Conservation (phyloP, 1,284 basidiomycete genomes). For the Irpex rosettiformis region DNA sequence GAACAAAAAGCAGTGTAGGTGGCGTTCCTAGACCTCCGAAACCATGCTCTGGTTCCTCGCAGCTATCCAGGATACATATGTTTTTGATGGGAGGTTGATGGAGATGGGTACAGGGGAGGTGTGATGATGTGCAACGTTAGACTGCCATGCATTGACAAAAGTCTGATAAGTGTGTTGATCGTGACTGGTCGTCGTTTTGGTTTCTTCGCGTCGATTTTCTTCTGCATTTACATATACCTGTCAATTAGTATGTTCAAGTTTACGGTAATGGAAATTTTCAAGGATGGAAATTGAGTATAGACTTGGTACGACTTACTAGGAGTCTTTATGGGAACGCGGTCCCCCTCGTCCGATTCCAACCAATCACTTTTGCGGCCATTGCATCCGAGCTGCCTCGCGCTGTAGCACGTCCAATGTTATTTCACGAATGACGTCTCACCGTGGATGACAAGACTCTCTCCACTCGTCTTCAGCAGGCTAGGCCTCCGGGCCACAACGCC, state of each 20-base stretch:
- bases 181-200: not conserved
- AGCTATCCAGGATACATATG: not conserved
- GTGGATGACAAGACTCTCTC: not conserved
- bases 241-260: not conserved
- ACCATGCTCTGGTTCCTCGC: not conserved
- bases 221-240: not conserved
- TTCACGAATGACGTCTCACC: not conserved
- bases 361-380: too few relatives aligned
- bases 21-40: not conserved
- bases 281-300: too few relatives aligned
- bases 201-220: not conserved
- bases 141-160: not conserved
- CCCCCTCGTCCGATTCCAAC: not conserved
- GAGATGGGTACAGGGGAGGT: too few relatives aligned
- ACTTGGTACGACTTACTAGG: not conserved
- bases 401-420: too few relatives aligned
- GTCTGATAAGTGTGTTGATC: not conserved
- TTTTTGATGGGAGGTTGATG: not conserved
- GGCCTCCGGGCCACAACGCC: too few relatives aligned
- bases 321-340: not conserved
- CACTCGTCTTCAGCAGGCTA: too few relatives aligned
- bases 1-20: not conserved
- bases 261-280: not conserved
- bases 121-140: not conserved
- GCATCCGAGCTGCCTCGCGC: too few relatives aligned